These are phyloP conservation scores for Nemania serpens DNA, from an alignment of 2,329 filamentous ascomycete genomes.

Conservation along the genomic window DNA sequence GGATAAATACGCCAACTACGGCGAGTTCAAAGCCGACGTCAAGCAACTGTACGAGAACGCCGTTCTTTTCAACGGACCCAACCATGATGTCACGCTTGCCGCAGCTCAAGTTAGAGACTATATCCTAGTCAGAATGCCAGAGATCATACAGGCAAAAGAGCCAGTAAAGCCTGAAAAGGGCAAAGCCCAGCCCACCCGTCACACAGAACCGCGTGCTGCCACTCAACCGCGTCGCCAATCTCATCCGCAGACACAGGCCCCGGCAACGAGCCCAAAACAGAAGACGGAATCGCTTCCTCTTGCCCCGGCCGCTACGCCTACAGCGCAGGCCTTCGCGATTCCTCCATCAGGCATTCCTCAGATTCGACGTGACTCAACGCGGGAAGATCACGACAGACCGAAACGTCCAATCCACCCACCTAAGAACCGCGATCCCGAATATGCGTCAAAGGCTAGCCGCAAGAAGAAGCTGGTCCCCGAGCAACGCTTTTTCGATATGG, in stretches of 20 bases:
- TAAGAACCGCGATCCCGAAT: slow-evolving; percentile 88
- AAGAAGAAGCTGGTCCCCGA: slow-evolving; percentile 92
- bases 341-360: slow-evolving; percentile 77
- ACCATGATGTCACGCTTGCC: slow-evolving; percentile 71
- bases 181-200: slow-evolving; percentile 52
- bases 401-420: slow-evolving; percentile 94
- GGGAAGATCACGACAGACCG: slow-evolving; percentile 75
- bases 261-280: slow-evolving; percentile 44
- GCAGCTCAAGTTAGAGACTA: slow-evolving; percentile 61
- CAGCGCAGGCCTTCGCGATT: slow-evolving; percentile 71
- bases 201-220: slow-evolving; percentile 50
- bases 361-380: slow-evolving; percentile 83
- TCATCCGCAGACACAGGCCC: slow-evolving; percentile 40
- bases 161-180: slow-evolving; percentile 65
- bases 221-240: slow-evolving; percentile 43
- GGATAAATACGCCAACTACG: slow-evolving; percentile 69
- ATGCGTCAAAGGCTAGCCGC: slow-evolving; percentile 73
- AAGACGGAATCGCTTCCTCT: slow-evolving; percentile 40
- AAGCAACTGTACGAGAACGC: slow-evolving; percentile 80
- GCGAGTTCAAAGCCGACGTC: slow-evolving; percentile 75
- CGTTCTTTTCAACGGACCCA: slow-evolving; percentile 77
- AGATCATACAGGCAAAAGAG: slow-evolving; percentile 54
- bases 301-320: slow-evolving; percentile 45
- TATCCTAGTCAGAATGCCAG: slow-evolving; percentile 53
- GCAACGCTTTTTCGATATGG: slow-evolving; percentile 85